Conservation (phyloP, 345 rosid species). For the Syzygium jambos region DNA sequence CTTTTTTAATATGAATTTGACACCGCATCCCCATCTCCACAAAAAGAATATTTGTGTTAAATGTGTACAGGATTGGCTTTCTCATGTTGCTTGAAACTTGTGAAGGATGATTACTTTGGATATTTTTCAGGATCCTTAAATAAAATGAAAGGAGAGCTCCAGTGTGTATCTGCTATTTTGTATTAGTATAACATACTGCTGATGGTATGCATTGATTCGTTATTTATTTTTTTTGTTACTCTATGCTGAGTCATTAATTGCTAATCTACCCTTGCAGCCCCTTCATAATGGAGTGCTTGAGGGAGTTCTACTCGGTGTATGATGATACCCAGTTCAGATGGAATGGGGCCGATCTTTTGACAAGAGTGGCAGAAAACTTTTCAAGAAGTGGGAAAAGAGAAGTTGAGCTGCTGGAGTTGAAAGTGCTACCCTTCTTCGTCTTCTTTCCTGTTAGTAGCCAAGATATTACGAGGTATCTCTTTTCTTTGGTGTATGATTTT, state of each 20-base stretch:
- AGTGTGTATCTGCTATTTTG: neutral
- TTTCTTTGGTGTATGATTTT: neutral
- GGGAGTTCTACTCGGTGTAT: slow-evolving; percentile 64
- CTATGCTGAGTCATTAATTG: neutral
- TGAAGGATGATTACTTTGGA: neutral
- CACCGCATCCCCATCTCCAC: neutral
- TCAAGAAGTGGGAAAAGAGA: slow-evolving; percentile 15
- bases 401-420: slow-evolving; percentile 29
- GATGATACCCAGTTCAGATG: slow-evolving; percentile 72
- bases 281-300: slow-evolving; percentile 70
- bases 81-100: neutral
- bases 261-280: slow-evolving; percentile 34
- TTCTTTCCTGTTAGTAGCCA: slow-evolving; percentile 73
- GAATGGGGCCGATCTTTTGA: slow-evolving; percentile 94
- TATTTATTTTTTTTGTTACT: neutral
- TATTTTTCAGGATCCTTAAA: neutral
- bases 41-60: neutral
- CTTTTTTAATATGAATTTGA: neutral
- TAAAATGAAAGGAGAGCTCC: neutral
- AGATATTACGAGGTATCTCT: slow-evolving; percentile 53
- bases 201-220: neutral
- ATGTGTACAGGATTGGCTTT: neutral
- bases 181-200: neutral
- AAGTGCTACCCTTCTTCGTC: slow-evolving; percentile 37
- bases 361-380: slow-evolving; percentile 62